Evolutionary conservation across 139 green algal species (phyloP).

Genomic region (Astrephomene gubernaculifera): DNA sequence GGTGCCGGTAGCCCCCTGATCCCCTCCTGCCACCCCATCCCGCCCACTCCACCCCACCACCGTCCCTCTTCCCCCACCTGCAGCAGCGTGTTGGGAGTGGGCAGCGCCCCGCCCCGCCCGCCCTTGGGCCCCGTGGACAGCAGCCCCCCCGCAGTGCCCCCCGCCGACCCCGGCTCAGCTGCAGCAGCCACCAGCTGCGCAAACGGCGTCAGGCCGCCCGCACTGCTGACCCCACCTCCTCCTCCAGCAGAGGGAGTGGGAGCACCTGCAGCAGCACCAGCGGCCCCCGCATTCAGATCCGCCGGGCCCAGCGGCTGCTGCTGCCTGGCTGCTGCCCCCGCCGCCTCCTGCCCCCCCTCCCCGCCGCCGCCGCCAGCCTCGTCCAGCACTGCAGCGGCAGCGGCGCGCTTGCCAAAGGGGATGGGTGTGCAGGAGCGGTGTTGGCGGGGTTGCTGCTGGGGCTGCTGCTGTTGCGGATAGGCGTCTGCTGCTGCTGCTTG

Average conservation of each 20-base stretch:
- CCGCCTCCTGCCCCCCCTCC: background rate
- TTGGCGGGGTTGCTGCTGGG: background rate
- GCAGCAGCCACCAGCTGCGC: background rate
- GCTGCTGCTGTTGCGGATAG: background rate
- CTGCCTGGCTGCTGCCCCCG: too few species aligned
- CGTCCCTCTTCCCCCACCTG: background rate
- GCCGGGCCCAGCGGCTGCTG: slow-evolving; percentile 7
- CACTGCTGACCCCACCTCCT: too few species aligned
- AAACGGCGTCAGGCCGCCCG: slow-evolving; percentile 29
- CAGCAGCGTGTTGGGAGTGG: slow-evolving; percentile 39
- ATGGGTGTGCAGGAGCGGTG: slow-evolving; percentile 30
- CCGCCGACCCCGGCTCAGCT: background rate
- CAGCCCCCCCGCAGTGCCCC: background rate
- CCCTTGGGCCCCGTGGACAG: slow-evolving; percentile 31
- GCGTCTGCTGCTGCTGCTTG: background rate
- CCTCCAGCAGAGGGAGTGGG: slow-evolving; percentile 30
- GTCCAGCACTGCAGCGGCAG: too few species aligned
- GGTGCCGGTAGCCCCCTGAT: too few species aligned
- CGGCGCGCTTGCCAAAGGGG: background rate
- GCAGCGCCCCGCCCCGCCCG: slow-evolving; percentile 9
- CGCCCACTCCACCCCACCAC: background rate
- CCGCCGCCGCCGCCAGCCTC: background rate
- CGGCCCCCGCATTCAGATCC: background rate
- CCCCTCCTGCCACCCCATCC: background rate
- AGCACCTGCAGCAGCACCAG: background rate